Percentiles rank a stretch among this genome's conserved stretches.
phyloP scores from a whole-genome alignment of 306 rosid species.

The Sechiopsis laciniata region DNA sequence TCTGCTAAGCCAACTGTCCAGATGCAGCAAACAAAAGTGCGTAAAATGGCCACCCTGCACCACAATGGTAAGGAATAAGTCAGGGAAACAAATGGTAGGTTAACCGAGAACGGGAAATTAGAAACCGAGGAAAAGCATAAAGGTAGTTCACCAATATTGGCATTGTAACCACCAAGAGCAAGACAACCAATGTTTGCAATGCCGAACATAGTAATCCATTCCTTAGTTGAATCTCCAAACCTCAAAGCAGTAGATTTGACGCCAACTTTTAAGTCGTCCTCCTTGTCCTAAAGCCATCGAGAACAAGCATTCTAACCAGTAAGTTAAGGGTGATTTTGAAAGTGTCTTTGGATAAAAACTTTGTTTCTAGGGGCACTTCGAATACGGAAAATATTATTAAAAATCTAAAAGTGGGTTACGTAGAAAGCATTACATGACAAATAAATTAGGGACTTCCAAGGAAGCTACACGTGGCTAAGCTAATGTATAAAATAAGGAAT shows the following conservation, averaged over 20 bases:
- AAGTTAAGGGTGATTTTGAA: background rate
- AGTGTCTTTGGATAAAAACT: background rate
- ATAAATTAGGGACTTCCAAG: background rate
- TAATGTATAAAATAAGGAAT: slow-evolving; percentile 10
- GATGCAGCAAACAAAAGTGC: slow-evolving; percentile 68
- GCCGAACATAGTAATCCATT: slow-evolving; percentile 76
- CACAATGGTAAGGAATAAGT: slow-evolving; percentile 22
- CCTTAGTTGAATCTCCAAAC: slow-evolving; percentile 76
- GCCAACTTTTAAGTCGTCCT: slow-evolving; percentile 84
- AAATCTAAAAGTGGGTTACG: background rate
- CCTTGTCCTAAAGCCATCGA: slow-evolving; percentile 61
- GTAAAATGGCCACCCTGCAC: slow-evolving; percentile 80
- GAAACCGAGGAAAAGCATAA: slow-evolving; percentile 5
- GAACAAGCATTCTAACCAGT: slow-evolving; percentile 14
- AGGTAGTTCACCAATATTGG: slow-evolving; percentile 51
- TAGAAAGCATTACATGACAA: background rate
- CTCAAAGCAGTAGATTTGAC: slow-evolving; percentile 92
- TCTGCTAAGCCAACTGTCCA: slow-evolving; percentile 86
- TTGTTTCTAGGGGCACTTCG: background rate
- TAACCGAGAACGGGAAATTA: background rate
- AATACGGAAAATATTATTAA: background rate
- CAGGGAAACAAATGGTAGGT: background rate
- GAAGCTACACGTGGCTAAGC: background rate
- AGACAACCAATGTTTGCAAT: slow-evolving; percentile 63
- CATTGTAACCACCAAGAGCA: slow-evolving; percentile 71